Evolutionary conservation across 2,329 filamentous ascomycete species (phyloP).

Genomic region (Penicillium digitatum): DNA sequence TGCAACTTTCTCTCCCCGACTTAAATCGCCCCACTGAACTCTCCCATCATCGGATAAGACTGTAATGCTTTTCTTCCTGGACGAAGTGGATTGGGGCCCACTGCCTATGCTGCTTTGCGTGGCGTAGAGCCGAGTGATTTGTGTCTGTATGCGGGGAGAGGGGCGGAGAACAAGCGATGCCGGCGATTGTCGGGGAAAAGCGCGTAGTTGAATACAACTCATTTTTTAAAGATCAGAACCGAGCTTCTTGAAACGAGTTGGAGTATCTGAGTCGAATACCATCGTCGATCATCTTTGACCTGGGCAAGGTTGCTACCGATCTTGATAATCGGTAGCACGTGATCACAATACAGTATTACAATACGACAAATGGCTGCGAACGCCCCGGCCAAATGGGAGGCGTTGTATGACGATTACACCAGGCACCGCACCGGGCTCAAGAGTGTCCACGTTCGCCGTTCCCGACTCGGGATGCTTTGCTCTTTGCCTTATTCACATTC

Average conservation of each 20-base stretch:
- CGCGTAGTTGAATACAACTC: slow-evolving; percentile 19
- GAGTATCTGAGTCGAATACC: background rate
- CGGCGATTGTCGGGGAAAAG: slow-evolving; percentile 15
- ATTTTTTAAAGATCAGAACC: slow-evolving; percentile 7
- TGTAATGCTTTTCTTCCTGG: slow-evolving; percentile 64
- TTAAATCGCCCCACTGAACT: slow-evolving; percentile 76
- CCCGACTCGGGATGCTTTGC: slow-evolving; percentile 19
- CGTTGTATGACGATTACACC: slow-evolving; percentile 8
- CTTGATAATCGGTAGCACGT: slow-evolving; percentile 6
- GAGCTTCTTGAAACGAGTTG: background rate
- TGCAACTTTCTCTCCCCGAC: slow-evolving; percentile 70
- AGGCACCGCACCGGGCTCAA: slow-evolving; percentile 8
- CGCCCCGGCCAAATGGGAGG: background rate
- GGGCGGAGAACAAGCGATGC: slow-evolving; percentile 27
- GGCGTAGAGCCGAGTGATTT: slow-evolving; percentile 52
- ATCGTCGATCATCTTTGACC: background rate
- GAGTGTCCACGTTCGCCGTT: slow-evolving; percentile 38
- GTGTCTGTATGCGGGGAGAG: slow-evolving; percentile 32
- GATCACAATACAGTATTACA: slow-evolving; percentile 4
- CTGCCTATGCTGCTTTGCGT: slow-evolving; percentile 51
- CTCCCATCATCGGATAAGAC: slow-evolving; percentile 81
- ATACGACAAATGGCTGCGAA: background rate
- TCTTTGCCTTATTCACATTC: slow-evolving; percentile 20
- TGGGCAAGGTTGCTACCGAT: slow-evolving; percentile 9
- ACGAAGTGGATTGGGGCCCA: slow-evolving; percentile 45